Base-by-base conservation (phyloP, 2,329 filamentous ascomycete genomes). In the Domatiomyces catenatus region DNA sequence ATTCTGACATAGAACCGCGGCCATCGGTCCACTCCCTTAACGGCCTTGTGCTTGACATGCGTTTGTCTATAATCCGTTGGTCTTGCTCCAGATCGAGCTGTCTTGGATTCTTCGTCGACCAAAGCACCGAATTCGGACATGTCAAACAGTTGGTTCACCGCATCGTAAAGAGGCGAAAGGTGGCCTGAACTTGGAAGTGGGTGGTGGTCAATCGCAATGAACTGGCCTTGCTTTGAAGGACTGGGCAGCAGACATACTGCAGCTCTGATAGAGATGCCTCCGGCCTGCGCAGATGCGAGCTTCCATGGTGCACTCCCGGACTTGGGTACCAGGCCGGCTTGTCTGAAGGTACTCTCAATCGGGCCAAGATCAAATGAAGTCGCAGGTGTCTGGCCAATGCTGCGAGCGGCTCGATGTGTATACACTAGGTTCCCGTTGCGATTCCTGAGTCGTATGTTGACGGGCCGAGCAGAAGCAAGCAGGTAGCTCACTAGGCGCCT, bases 1-100 rank as follows among this genome's bases (percentile, higher is more conserved):
- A 94, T 76, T 24, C 78, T 78, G n/a, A 96, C 67, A 59, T 81
- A 84, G 60, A 94, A 96, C 81, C 90, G 90, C 0, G 90, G 88
- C 80, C 86, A 92, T 48, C 79, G 76, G 60, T 95, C 87, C 8
- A 89, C 70, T 0, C 80, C 74, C 62, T 86, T 90, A 7, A 46
- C 44, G 44, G 71, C 74, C 10, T 67, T 58, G 6, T 64, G 66
- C 60, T 72, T 79, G 39, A 76, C 57, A 52, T 80, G 75, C 55
- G 67, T 74, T 28, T 64, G 67, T 1, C 71, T 76, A 4, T 22
- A 22, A 10, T 22, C 43, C 43, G 43, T n/a, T 4, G 2, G 19
- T 12, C 26, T 20, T 19, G 10, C 5, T 19, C 36, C 19, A 36
- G n/a, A 15, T 46, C 52, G 39, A 17, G n/a, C 12, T 58, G 46